Conservation (phyloP, 192 early-diverging fungal species). For the Coemansia sp. region DNA sequence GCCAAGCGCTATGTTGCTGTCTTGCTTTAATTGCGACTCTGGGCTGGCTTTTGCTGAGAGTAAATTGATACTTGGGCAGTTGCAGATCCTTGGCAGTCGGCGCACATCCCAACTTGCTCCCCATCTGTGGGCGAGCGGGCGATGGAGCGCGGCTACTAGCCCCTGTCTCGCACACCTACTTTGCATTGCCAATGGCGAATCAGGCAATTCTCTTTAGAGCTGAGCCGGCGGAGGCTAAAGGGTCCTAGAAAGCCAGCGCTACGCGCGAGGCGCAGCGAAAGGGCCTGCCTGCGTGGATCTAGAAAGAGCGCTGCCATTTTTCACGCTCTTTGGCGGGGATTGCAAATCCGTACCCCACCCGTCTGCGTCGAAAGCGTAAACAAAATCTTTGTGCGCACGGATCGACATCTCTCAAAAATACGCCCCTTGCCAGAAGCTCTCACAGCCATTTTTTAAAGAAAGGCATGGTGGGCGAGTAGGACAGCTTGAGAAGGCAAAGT, state of each 20-base stretch:
- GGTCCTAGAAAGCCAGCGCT: background rate
- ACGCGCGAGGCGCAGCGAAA: background rate
- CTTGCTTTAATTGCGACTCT: background rate
- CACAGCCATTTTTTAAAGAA: too few species aligned
- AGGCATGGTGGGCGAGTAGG: background rate
- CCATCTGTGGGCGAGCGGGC: too few species aligned
- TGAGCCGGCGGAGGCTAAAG: background rate
- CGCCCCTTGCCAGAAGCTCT: background rate
- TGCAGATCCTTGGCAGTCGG: too few species aligned
- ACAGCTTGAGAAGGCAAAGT: background rate
- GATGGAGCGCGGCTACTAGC: too few species aligned
- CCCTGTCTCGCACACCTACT: too few species aligned
- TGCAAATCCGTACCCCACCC: slow-evolving; percentile 4
- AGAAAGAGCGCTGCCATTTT: background rate
- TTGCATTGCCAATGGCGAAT: too few species aligned
- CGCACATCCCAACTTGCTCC: too few species aligned
- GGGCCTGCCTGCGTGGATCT: background rate
- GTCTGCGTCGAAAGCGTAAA: background rate
- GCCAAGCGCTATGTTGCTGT: too few species aligned
- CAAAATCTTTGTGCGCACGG: background rate
- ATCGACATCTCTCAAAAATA: background rate
- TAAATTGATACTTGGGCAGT: too few species aligned
- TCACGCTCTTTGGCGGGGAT: background rate
- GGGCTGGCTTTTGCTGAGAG: background rate
- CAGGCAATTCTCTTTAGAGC: too few species aligned